Evolutionary conservation across 1,284 basidiomycete species (phyloP).

Genomic region (Blastosporella zonata): DNA sequence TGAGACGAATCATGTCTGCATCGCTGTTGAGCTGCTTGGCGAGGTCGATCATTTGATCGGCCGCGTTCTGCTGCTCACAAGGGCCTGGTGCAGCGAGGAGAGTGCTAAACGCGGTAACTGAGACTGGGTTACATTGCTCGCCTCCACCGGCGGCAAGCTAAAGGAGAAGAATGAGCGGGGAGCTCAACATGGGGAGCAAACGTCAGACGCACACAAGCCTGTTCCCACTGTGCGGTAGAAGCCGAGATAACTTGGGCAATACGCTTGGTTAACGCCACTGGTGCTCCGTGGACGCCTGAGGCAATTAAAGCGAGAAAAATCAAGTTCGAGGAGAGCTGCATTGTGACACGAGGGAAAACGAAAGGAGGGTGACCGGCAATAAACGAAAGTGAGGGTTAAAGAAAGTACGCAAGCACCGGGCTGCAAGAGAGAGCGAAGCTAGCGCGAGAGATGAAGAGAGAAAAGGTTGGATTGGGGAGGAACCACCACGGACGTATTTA

Average conservation of each 20-base stretch:
- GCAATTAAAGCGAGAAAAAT: constrained; percentile 20
- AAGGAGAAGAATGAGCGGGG: not conserved
- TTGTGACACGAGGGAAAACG: constrained; percentile 12
- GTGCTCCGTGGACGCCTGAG: constrained; percentile 18
- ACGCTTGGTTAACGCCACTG: constrained; percentile 29
- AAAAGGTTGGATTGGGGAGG: not conserved
- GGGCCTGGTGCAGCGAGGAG: constrained; percentile 46
- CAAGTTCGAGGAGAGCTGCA: constrained; percentile 17
- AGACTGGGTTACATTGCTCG: constrained; percentile 43
- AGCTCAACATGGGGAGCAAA: not conserved
- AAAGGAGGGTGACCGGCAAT: constrained; percentile 5
- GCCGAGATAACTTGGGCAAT: constrained; percentile 37
- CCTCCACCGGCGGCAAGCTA: constrained; percentile 46
- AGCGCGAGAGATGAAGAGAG: not conserved
- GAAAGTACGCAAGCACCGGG: constrained; percentile 21
- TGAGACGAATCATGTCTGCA: constrained; percentile 46
- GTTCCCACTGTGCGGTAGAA: constrained; percentile 34
- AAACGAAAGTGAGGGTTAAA: constrained; percentile 11
- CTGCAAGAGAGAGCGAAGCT: constrained; percentile 13
- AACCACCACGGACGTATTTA: constrained; percentile 8
- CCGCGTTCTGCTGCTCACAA: constrained; percentile 55
- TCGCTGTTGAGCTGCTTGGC: constrained; percentile 49
- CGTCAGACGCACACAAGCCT: constrained; percentile 31
- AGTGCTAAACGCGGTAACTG: constrained; percentile 44
- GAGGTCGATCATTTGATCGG: constrained; percentile 53